Conservation (phyloP, 305 asterid genomes). For the Fraxinus floribunda region DNA sequence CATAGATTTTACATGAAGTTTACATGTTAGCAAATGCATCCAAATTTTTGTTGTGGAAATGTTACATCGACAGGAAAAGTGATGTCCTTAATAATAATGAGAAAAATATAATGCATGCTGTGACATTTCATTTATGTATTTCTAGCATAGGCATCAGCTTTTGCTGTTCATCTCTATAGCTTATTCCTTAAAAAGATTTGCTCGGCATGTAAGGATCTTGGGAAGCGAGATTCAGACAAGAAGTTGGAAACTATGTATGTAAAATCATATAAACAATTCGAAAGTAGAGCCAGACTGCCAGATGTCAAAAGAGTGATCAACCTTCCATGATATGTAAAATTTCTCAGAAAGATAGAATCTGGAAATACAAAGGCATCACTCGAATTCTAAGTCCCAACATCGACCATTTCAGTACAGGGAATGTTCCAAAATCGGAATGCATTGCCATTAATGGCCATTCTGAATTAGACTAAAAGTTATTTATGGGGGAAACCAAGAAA, state of each 20-base stretch:
- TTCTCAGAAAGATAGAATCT: neutral
- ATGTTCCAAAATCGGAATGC: neutral
- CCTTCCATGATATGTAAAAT: neutral
- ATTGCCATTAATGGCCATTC: neutral
- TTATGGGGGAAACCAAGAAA: neutral
- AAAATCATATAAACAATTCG: neutral
- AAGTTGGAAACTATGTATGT: neutral
- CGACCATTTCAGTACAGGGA: neutral
- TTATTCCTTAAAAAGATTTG: neutral
- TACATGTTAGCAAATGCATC: neutral
- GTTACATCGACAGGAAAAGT: neutral
- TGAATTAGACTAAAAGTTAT: neutral
- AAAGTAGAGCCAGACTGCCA: neutral
- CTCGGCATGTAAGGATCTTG: neutral
- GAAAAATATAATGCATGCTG: neutral
- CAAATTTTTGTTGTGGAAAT: neutral
- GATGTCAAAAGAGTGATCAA: neutral
- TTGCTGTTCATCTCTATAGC: neutral
- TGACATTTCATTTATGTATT: neutral
- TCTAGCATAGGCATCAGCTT: neutral
- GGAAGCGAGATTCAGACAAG: neutral
- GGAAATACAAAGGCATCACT: neutral
- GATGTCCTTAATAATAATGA: neutral
- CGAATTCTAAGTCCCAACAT: neutral
- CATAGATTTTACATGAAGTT: neutral